Conservation (phyloP, 1,284 basidiomycete genomes). For the Omphalotus olearius region DNA sequence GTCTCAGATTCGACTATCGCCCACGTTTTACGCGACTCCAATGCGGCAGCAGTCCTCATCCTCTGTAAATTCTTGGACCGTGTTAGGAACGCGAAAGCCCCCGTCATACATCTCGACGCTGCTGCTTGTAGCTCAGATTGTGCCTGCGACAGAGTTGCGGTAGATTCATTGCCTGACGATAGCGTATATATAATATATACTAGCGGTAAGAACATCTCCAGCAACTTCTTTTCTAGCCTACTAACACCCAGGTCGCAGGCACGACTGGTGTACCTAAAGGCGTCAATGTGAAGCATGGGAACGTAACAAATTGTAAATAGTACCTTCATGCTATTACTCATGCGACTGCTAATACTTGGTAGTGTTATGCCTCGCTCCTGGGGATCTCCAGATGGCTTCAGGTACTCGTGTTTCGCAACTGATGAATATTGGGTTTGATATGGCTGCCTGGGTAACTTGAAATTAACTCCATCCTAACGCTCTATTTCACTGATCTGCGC, state of each 20-base stretch:
- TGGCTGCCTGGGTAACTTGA: slow-evolving; percentile 51
- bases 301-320: slow-evolving; percentile 51
- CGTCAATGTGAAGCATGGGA: slow-evolving; percentile 52
- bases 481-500: neutral
- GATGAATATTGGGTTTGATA: slow-evolving; percentile 58
- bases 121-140: slow-evolving; percentile 23
- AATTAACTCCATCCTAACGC: neutral
- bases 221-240: neutral
- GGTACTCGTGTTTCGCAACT: slow-evolving; percentile 54
- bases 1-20: slow-evolving; percentile 50
- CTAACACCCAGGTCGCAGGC: slow-evolving; percentile 27
- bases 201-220: slow-evolving; percentile 36
- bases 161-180: slow-evolving; percentile 36
- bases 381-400: slow-evolving; percentile 51
- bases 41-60: slow-evolving; percentile 38
- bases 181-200: slow-evolving; percentile 59
- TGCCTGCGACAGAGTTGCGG: slow-evolving; percentile 31
- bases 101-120: slow-evolving; percentile 41
- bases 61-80: slow-evolving; percentile 43
- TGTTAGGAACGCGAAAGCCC: slow-evolving; percentile 22
- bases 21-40: slow-evolving; percentile 48
- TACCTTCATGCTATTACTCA: neutral
- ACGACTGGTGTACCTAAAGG: slow-evolving; percentile 58
- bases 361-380: slow-evolving; percentile 52
- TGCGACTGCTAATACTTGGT: slow-evolving; percentile 10